Base-by-base conservation (phyloP, 176 grass and related monocot genomes). In the Paspalum notatum region DNA sequence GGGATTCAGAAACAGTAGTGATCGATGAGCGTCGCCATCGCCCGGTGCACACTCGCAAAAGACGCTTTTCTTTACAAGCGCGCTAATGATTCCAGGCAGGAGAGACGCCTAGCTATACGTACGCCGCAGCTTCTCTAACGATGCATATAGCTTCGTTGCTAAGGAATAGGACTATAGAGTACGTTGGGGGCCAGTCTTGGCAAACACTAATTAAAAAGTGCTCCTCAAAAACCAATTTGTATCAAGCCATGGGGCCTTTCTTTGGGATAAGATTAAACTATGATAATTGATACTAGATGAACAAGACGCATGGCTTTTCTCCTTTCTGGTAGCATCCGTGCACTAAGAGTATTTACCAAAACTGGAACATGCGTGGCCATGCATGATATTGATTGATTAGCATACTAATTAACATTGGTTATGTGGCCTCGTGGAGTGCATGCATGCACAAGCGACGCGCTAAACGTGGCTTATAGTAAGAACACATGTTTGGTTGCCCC, bases 291-390 rank as follows among this genome's bases (percentile, higher is more conserved):
- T 4, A 25, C 6, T 60, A 6, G 22, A 60, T 26, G 64, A 21
- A 54, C 18, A 63, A 64, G 21, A 18, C 0, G 48, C 62, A 27
- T 16, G 40, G 8, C 52, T 1, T 61, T 72, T 0, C 7, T 25
- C 11, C 3, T 73, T 66, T 78, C 7, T 49, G 26, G 14, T 54
- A 25, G 38, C 70, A 43, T 65, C 43, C 60, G 48, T 51, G 24
- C 75, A 44, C 15, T 74, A 62, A 18, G 59, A 60, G 45, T 20
- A 32, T 83, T 72, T 79, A 73, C 68, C 41, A 42, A 49, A 88
- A 67, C 0, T 12, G 37, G 61, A 52, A 84, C 42, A 60, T 61
- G 25, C n/a, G 59, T 43, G 39, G 20, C 15, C 11, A n/a, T 26
- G 64, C n/a, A n/a, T n/a, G n/a, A n/a, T n/a, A 77, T 56, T 62